Percentiles rank a stretch among this genome's conserved stretches.
Conservation (phyloP, 2,329 filamentous ascomycete species). For the Escovopsis sp. region DNA sequence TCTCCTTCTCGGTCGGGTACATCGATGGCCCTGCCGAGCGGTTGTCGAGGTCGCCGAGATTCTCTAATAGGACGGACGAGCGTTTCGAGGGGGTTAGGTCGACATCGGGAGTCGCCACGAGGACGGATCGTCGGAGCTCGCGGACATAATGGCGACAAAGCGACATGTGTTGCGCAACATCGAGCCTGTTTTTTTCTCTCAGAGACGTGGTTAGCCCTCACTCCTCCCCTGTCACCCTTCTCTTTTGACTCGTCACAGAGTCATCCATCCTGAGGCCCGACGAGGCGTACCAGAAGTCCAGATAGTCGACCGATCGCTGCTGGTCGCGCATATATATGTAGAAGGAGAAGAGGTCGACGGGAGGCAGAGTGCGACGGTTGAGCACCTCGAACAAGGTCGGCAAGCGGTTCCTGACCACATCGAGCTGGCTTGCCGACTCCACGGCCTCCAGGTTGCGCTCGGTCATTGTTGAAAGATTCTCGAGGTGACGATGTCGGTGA, state of each 20-base stretch:
- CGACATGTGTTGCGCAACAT: conserved; percentile 98
- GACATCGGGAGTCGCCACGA: conserved; percentile 82
- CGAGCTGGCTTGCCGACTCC: conserved; percentile 41
- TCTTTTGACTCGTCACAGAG: too few species aligned
- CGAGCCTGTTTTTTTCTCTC: conserved; percentile 51
- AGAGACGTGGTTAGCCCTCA: conserved; percentile 1
- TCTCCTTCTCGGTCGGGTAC: conserved; percentile 55
- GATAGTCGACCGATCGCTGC: conserved; percentile 91
- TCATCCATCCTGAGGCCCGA: neutral
- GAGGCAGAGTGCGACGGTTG: conserved; percentile 82
- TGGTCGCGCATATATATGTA: conserved; percentile 99
- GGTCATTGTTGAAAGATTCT: conserved; percentile 7
- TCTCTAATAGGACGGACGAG: conserved; percentile 67
- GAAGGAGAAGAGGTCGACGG: conserved; percentile 94
- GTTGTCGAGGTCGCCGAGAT: conserved; percentile 50
- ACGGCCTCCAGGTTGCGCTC: conserved; percentile 12
- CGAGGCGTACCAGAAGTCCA: conserved; percentile 79
- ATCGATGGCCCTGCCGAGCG: conserved; percentile 45
- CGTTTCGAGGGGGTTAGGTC: conserved; percentile 70
- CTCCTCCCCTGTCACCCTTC: too few species aligned
- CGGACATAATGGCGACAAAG: conserved; percentile 94
- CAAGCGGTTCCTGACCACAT: conserved; percentile 62
- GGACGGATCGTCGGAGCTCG: conserved; percentile 81
- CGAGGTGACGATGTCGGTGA: too few species aligned
- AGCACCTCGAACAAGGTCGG: conserved; percentile 94